Evolutionary conservation across 306 rosid species (phyloP), one percentile per base, ranked within the genome.

Genomic region (Glycine soja): DNA sequence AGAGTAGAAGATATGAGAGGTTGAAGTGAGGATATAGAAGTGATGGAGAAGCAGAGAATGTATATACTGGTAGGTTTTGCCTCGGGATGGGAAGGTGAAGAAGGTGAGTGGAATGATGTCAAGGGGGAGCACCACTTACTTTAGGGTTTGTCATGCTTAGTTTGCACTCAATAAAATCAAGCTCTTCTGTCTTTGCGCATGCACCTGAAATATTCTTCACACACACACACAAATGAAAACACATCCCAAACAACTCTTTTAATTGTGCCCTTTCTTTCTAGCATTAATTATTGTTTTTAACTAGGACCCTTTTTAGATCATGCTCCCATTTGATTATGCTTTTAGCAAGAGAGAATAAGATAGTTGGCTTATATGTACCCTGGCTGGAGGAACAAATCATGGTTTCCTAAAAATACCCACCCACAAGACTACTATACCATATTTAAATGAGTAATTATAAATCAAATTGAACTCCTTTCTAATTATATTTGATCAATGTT

Each of bases 21-120:
- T 24, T 51, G 65, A 68, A 64, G 67, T 76, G 74, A 64, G 66
- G 77, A 80, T 46, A 24, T 24, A 52, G 73, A 65, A 56, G 24
- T 19, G 10, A 52, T 74, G 86, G 77, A 82, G 89, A n/a, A 24
- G 30, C 30, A 24, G 30, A 24, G 30, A 24, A 24, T 87, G 95
- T 85, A 87, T 86, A 89, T 88, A 92, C 70, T 85, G 89, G 89
- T 79, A 78, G 91, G 88, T 77, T 87, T 56, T 88, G 90, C 93
- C 89, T 94, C 89, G 98, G 97, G 96, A 90, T 85, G 90, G 80
- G 92, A 90, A 85, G 90, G 85, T 75, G 91, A 90, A 93, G 97
- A 86, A 87, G 94, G 99, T 95, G 98, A 95, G 97, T 88, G 97
- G 90, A 95, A 93, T 95, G 99, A 95, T 95, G 91, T 87, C 86